Evolutionary conservation across 139 green algal species (phyloP).

Genomic region (Ettlia oleoabundans): DNA sequence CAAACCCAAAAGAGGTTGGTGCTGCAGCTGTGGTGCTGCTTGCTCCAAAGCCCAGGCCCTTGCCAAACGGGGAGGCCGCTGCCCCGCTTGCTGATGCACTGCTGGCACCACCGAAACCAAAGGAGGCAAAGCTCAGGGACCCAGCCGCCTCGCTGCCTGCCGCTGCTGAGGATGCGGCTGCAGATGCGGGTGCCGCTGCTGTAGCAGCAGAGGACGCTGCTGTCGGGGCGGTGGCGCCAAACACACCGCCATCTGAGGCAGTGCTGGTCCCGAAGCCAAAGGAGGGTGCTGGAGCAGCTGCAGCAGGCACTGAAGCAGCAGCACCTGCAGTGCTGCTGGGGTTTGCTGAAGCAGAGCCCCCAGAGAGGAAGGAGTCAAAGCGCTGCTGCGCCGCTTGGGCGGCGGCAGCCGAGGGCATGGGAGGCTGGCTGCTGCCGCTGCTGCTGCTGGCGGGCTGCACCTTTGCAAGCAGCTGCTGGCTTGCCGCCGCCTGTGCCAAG

Average conservation of each 20-base stretch:
- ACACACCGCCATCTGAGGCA: not conserved
- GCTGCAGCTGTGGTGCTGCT: not conserved
- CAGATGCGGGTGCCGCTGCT: not conserved
- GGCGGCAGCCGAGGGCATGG: slow-evolving; percentile 23
- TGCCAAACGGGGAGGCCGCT: slow-evolving; percentile 12
- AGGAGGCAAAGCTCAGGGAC: slow-evolving; percentile 26
- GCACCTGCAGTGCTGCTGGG: slow-evolving; percentile 9
- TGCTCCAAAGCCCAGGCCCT: not conserved
- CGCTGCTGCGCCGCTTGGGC: slow-evolving; percentile 38
- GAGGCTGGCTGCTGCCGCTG: not conserved
- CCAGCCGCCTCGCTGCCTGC: not conserved
- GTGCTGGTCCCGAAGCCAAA: slow-evolving; percentile 7
- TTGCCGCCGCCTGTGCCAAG: slow-evolving; percentile 8
- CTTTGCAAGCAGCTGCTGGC: slow-evolving; percentile 26
- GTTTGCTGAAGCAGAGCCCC: not conserved
- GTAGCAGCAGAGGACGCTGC: not conserved
- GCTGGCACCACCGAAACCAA: slow-evolving; percentile 21
- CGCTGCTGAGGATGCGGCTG: not conserved
- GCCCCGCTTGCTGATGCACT: not conserved
- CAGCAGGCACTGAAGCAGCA: not conserved
- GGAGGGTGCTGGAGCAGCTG: slow-evolving; percentile 1
- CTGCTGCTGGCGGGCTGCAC: not conserved
- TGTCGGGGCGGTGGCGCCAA: slow-evolving; percentile 4
- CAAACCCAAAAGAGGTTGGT: not conserved
- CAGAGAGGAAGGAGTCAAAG: not conserved